These are phyloP conservation scores for Antitrichia curtipendula DNA, from an alignment of 225 moss, liverwort and hornwort genomes.

Conservation along the genomic window DNA sequence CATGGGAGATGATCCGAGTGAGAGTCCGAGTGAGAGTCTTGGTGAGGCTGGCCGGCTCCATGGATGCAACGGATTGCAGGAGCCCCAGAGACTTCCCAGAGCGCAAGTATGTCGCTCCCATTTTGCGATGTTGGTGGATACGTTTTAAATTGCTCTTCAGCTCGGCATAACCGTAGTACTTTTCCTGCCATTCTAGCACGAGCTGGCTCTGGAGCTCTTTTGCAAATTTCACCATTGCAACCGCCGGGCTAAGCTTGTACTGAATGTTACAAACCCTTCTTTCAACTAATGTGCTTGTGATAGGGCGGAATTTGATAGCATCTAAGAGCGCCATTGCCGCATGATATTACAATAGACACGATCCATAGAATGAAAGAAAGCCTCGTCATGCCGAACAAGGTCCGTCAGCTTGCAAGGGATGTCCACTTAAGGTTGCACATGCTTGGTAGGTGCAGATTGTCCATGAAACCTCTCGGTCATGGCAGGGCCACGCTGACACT, in stretches of 20 bases:
- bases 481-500: neutral
- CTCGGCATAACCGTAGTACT: slow-evolving; percentile 15
- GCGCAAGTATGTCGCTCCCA: slow-evolving; percentile 3
- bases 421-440: neutral
- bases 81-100: neutral
- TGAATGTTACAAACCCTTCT: neutral
- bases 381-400: neutral
- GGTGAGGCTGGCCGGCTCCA: neutral
- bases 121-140: neutral
- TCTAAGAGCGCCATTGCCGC: neutral
- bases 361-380: neutral
- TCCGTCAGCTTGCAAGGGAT: neutral
- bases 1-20: neutral
- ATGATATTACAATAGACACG: neutral
- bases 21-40: neutral
- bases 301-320: neutral
- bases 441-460: neutral
- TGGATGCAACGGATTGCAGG: neutral
- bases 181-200: slow-evolving; percentile 31
- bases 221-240: slow-evolving; percentile 24
- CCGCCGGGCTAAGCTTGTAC: neutral
- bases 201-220: slow-evolving; percentile 9
- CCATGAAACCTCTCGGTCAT: neutral
- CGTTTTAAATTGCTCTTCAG: slow-evolving; percentile 24
- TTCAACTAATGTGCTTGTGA: neutral